Evolutionary conservation across 1,284 basidiomycete genomes (phyloP), one percentile per base, ranked within the genome.

Genomic region (Rhodotorula sp.): DNA sequence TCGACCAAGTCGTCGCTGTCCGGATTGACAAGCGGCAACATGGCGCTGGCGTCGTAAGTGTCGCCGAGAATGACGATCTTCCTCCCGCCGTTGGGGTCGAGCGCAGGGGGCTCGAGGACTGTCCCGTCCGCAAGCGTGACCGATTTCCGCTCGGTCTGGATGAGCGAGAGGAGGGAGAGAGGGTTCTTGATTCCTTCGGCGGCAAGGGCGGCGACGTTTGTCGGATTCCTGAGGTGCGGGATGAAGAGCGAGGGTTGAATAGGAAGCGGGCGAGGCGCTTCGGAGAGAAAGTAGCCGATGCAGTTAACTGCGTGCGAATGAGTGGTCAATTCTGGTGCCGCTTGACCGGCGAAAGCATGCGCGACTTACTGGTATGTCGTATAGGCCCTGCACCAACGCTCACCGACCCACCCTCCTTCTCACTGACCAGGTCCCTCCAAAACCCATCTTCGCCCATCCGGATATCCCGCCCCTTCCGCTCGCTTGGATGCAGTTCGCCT

Each of bases 61-160:
- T 92, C 90, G 0, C 91, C 91, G 46, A 93, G 82, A 64, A 94
- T 86, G 47, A 86, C 87, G 29, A 94, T 76, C 79, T 90, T 90
- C 56, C 90, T 84, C 63, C 86, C 83, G 51, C 84, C 84, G 29
- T 76, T 55, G 19, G 82, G 78, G 15, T 61, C 59, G 24, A 60
- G 46, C 13, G 22, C 51, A 6, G 94, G 92, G 0, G 92, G 92
- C 29, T 85, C 81, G 19, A 96, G 82, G 17, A 89, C 77, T 13
- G 88, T 90, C 9, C 92, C 93, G 68, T 94, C 91, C 1, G 86
- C 84, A 27, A 96, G 86, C 52, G 82, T 82, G 53, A 92, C 84
- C n/a, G 83, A 84, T 30, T 76, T 62, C 24, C 90, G 89, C 52
- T 85, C 85, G 72, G 90, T 89, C 58, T 94, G 82, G 57, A 83